Evolutionary conservation across 2,329 filamentous ascomycete genomes (phyloP).

Genomic region (Clonostachys solani): DNA sequence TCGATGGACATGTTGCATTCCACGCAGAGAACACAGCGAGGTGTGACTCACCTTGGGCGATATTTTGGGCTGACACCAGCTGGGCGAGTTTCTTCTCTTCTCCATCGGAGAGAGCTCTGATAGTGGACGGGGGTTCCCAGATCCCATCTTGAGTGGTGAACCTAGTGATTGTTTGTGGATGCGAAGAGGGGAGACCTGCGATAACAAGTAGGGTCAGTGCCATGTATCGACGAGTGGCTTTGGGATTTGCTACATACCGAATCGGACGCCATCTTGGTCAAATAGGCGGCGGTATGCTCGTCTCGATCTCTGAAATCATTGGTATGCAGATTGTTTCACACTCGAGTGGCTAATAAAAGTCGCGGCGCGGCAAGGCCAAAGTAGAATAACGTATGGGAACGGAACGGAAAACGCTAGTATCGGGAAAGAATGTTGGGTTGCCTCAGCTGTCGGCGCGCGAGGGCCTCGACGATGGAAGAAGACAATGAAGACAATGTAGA

Average conservation of each 20-base stretch:
- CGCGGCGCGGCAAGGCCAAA: no score
- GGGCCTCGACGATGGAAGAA: no score
- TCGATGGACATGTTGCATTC: conserved; percentile 39
- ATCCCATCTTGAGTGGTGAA: conserved; percentile 60
- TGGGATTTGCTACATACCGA: conserved; percentile 2
- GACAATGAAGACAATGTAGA: no score
- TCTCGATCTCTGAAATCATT: neutral
- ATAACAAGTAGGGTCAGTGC: neutral
- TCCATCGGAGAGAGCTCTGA: conserved; percentile 86
- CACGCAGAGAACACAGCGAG: neutral
- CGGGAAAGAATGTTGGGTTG: no score
- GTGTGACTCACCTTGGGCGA: conserved; percentile 28
- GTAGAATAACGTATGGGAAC: no score
- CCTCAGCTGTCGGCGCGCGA: no score
- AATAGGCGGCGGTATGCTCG: no score
- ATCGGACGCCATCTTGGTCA: conserved; percentile 4
- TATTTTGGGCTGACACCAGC: conserved; percentile 63
- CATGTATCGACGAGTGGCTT: neutral
- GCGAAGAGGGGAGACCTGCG: conserved; percentile 71
- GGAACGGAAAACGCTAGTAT: no score
- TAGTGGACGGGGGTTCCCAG: conserved; percentile 66
- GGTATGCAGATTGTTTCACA: neutral
- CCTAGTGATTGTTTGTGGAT: conserved; percentile 66
- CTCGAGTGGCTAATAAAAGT: neutral
- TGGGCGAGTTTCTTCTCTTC: conserved; percentile 86